Conservation (phyloP, 2,329 filamentous ascomycete species). For the Acarospora socialis region DNA sequence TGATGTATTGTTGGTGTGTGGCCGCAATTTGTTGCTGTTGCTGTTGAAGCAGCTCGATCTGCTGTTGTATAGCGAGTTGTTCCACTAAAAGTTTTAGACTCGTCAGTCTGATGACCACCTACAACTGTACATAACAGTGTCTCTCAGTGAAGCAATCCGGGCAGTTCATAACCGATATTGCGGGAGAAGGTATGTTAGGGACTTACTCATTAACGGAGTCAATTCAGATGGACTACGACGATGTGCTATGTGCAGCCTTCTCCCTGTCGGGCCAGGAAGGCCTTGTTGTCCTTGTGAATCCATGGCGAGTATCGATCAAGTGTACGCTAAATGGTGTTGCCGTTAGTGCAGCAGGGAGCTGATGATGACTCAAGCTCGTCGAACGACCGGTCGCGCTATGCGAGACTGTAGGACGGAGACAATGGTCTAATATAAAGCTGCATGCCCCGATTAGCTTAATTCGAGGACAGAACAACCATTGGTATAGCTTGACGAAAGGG, state of each 20-base stretch:
- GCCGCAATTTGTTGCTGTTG: constrained; percentile 96
- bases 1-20: constrained; percentile 93
- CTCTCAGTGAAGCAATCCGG: no score
- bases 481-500: no score
- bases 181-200: background rate
- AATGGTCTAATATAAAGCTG: no score
- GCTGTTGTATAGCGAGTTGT: constrained; percentile 92
- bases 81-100: constrained; percentile 57
- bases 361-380: no score
- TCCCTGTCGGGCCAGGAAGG: constrained; percentile 59
- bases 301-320: constrained; percentile 45
- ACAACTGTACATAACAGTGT: no score
- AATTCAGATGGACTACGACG: constrained; percentile 93
- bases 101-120: no score
- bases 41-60: constrained; percentile 92
- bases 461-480: no score
- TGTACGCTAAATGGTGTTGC: no score
- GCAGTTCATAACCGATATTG: background rate
- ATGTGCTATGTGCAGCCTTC: constrained; percentile 92
- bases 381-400: no score
- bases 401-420: no score
- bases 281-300: constrained; percentile 47
- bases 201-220: constrained; percentile 95
- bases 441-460: no score
- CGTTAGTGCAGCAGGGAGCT: background rate